phyloP scores from a whole-genome alignment of 331 rosid genomes.

The Quercus tomentella region DNA sequence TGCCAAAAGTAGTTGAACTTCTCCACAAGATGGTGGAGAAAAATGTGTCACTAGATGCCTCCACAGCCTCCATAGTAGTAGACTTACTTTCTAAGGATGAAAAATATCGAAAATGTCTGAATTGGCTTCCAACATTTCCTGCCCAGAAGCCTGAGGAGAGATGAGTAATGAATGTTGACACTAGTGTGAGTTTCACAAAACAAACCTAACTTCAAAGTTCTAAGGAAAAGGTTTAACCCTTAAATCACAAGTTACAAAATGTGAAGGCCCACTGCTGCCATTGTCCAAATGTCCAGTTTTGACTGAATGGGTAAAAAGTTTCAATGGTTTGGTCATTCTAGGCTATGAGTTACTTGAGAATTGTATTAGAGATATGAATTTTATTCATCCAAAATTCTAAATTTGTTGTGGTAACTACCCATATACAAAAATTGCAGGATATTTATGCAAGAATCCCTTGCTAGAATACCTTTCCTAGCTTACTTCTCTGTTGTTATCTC shows the following conservation, averaged over 20 bases:
- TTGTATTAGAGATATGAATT: neutral
- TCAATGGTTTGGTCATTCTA: neutral
- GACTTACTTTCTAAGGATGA: conserved; percentile 27
- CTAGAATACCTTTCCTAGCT: neutral
- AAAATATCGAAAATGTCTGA: conserved; percentile 24
- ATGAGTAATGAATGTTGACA: neutral
- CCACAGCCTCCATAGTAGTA: conserved; percentile 24
- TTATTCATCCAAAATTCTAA: neutral
- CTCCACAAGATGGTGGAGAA: conserved; percentile 33
- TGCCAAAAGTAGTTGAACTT: conserved; percentile 32
- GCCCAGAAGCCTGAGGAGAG: neutral
- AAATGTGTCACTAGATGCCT: conserved; percentile 26
- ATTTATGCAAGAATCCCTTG: neutral
- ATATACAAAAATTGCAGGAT: neutral
- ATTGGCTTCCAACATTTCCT: conserved; percentile 44
- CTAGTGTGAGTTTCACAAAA: neutral
- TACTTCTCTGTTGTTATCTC: too few species aligned
- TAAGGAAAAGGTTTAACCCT: neutral
- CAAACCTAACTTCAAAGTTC: neutral
- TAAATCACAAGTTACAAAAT: neutral
- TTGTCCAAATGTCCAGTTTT: neutral
- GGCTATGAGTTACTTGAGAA: neutral
- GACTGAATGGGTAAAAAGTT: neutral
- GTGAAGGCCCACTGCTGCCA: neutral
- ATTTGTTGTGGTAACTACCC: neutral